Percentiles rank a stretch among this genome's conserved stretches.
These are phyloP conservation scores for Populus simonii DNA, from an alignment of 345 rosid species.

Conservation along the genomic window DNA sequence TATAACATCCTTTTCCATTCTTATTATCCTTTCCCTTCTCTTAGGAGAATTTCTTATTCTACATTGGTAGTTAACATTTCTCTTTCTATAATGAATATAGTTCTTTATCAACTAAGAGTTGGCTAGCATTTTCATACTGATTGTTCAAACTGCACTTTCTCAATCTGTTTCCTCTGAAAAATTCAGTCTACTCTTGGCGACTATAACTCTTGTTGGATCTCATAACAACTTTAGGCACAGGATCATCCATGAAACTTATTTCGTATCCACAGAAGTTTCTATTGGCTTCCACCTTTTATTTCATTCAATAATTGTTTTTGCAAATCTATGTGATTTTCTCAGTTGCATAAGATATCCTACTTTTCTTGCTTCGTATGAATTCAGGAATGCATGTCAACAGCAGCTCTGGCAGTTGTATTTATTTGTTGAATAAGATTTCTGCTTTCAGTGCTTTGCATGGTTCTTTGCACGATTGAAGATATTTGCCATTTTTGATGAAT, in stretches of 20 bases:
- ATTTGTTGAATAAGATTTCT: conserved; percentile 8
- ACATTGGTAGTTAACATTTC: not conserved
- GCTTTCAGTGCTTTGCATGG: conserved; percentile 12
- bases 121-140: not conserved
- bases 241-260: not conserved
- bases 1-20: not conserved
- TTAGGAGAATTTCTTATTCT: not conserved
- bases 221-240: not conserved
- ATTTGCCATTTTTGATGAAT: conserved; percentile 33
- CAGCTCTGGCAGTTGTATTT: not conserved
- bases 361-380: not conserved
- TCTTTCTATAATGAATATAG: not conserved
- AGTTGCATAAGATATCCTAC: not conserved
- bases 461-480: conserved; percentile 22
- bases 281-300: not conserved
- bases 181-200: not conserved
- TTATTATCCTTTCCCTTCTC: not conserved
- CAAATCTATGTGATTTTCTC: not conserved
- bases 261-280: not conserved
- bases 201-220: not conserved
- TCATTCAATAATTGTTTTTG: not conserved
- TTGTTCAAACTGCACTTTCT: conserved; percentile 3
- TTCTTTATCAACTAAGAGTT: not conserved
- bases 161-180: not conserved
- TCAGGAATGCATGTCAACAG: not conserved